Percentiles rank a stretch among this genome's conserved stretches.
These are phyloP conservation scores for Penicillium salamii DNA, from an alignment of 495 filamentous ascomycete species.

Conservation along the genomic window DNA sequence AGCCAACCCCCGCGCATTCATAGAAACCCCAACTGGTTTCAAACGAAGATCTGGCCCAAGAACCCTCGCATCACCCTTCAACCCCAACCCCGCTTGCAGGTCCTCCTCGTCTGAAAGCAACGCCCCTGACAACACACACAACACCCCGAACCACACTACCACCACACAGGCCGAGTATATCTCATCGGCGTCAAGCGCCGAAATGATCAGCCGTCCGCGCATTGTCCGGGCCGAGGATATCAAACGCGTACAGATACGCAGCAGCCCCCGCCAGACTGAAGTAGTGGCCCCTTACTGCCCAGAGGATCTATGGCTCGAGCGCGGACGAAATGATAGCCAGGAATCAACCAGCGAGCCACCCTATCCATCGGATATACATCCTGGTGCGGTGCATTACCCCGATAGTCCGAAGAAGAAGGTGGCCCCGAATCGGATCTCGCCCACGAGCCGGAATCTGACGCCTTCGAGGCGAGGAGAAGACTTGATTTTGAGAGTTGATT, in stretches of 20 bases:
- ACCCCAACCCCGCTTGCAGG: not conserved
- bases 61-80: slow-evolving; percentile 3
- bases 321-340: slow-evolving; percentile 2
- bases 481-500: slow-evolving; percentile 40
- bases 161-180: not conserved
- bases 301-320: slow-evolving; percentile 33
- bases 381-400: slow-evolving; percentile 17
- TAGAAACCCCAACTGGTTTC: slow-evolving; percentile 19
- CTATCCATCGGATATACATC: slow-evolving; percentile 21
- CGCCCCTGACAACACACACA: slow-evolving; percentile 8
- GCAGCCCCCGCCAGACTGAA: slow-evolving; percentile 26
- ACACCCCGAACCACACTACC: slow-evolving; percentile 6
- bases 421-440: slow-evolving; percentile 21
- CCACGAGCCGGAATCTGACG: slow-evolving; percentile 36
- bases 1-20: slow-evolving; percentile 38
- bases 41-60: slow-evolving; percentile 5
- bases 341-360: slow-evolving; percentile 9
- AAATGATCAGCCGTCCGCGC: slow-evolving; percentile 35
- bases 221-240: slow-evolving; percentile 37
- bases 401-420: slow-evolving; percentile 18
- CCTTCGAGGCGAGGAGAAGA: slow-evolving; percentile 35
- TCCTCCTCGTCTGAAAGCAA: slow-evolving; percentile 12
- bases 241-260: slow-evolving; percentile 33
- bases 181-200: too few relatives aligned
- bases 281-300: slow-evolving; percentile 31